phyloP scores from a whole-genome alignment of 768 basidiomycete species.

The Daedaleopsis sinensis region DNA sequence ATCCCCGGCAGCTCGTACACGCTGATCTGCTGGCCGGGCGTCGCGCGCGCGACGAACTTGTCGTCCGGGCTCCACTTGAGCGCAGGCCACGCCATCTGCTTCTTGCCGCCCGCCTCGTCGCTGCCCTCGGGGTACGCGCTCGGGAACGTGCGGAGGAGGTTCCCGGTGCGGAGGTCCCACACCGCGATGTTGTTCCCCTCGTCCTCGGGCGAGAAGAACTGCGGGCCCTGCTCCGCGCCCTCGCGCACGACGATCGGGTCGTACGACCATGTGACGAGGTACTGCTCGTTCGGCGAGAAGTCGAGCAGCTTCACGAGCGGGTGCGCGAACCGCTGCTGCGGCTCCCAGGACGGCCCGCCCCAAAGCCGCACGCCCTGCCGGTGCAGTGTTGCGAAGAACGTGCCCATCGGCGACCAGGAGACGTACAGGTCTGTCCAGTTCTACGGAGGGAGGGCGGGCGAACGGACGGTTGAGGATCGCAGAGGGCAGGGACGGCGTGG shows the following conservation, averaged over 20 bases:
- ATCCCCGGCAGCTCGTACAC: constrained; percentile 95
- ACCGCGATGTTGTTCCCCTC: constrained; percentile 96
- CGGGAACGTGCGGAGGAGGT: constrained; percentile 90
- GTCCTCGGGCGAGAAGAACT: constrained; percentile 90
- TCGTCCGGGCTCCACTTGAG: constrained; percentile 99
- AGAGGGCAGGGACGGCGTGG: neutral
- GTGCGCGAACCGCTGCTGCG: constrained; percentile 90
- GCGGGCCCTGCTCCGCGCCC: constrained; percentile 77
- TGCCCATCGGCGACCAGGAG: constrained; percentile 95
- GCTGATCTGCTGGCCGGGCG: constrained; percentile 91
- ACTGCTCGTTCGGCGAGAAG: constrained; percentile 96
- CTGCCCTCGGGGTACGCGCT: constrained; percentile 61
- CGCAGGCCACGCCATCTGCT: constrained; percentile 92
- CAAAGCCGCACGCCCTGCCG: constrained; percentile 94
- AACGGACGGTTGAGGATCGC: too few relatives aligned
- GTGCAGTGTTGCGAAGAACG: constrained; percentile 92
- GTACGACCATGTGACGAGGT: constrained; percentile 96
- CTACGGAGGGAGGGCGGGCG: too few relatives aligned
- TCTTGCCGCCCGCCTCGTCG: constrained; percentile 57
- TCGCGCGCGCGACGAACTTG: constrained; percentile 88
- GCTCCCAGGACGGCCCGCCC: constrained; percentile 91
- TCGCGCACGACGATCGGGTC: constrained; percentile 89
- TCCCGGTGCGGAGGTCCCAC: constrained; percentile 97
- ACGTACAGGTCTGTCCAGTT: constrained; percentile 98
- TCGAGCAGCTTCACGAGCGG: constrained; percentile 94